Evolutionary conservation across 23 red algal species (phyloP).

Genomic region (Gracilaria vermiculophylla): DNA sequence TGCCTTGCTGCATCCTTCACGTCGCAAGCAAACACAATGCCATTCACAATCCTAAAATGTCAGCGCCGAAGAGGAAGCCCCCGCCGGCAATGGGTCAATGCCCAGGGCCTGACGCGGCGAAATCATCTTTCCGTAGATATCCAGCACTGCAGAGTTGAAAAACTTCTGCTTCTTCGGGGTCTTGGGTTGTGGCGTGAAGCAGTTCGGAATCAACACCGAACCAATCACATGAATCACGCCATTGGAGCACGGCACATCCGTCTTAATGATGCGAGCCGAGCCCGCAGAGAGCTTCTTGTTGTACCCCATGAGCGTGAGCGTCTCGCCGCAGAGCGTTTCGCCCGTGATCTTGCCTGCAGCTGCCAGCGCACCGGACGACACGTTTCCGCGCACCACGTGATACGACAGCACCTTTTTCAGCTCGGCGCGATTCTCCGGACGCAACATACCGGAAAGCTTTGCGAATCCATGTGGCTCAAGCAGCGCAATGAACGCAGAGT

Average conservation of each 20-base stretch:
- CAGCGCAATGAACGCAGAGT: slow-evolving; percentile 57
- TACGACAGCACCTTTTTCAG: slow-evolving; percentile 51
- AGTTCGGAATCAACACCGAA: slow-evolving; percentile 38
- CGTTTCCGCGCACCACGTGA: slow-evolving; percentile 41
- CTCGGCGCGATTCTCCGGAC: slow-evolving; percentile 67
- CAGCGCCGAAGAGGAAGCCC: background rate
- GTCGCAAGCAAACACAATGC: background rate
- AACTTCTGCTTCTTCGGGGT: slow-evolving; percentile 28
- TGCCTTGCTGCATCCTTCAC: background rate
- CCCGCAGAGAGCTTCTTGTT: slow-evolving; percentile 73
- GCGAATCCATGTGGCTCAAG: slow-evolving; percentile 63
- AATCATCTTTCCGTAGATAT: slow-evolving; percentile 23
- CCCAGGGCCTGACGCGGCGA: slow-evolving; percentile 67
- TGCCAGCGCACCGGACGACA: slow-evolving; percentile 5
- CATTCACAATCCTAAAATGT: background rate
- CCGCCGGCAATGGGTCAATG: slow-evolving; percentile 50
- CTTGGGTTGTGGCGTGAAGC: slow-evolving; percentile 29
- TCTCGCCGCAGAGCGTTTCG: slow-evolving; percentile 19
- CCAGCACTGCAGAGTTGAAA: slow-evolving; percentile 45
- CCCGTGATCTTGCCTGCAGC: slow-evolving; percentile 2
- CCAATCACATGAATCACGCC: slow-evolving; percentile 72
- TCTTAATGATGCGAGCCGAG: slow-evolving; percentile 49
- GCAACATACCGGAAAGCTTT: slow-evolving; percentile 27
- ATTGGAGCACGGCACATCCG: slow-evolving; percentile 66
- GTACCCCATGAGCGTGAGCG: slow-evolving; percentile 51